These are phyloP conservation scores for Warburgia ugandensis DNA, from an alignment of 164 flowering plant genomes.

Conservation along the genomic window DNA sequence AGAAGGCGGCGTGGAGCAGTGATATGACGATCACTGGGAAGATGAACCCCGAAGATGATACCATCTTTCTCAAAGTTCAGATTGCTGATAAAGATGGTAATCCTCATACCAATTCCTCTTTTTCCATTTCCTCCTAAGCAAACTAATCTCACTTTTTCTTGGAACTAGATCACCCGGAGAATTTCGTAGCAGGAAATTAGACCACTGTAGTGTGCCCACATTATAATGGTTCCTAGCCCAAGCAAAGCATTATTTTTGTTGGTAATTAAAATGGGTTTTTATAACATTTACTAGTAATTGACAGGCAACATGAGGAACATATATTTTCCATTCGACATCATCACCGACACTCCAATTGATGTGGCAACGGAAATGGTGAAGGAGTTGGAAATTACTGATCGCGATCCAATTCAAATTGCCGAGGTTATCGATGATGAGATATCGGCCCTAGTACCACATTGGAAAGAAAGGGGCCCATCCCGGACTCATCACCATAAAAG, in stretches of 20 bases:
- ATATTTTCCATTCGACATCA: slow-evolving; percentile 61
- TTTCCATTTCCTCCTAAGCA: no score
- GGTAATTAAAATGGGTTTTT: neutral
- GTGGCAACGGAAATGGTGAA: slow-evolving; percentile 86
- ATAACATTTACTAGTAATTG: neutral
- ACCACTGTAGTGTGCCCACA: no score
- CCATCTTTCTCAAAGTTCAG: slow-evolving; percentile 67
- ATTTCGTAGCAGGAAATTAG: no score
- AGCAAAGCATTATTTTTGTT: neutral
- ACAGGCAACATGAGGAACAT: slow-evolving; percentile 50
- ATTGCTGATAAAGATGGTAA: slow-evolving; percentile 58
- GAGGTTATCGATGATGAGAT: slow-evolving; percentile 66
- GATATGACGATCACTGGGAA: slow-evolving; percentile 70
- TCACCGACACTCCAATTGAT: slow-evolving; percentile 60
- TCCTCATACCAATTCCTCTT: no score
- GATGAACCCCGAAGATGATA: slow-evolving; percentile 53
- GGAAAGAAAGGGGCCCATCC: slow-evolving; percentile 29
- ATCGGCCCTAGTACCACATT: slow-evolving; percentile 41
- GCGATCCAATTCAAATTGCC: slow-evolving; percentile 64
- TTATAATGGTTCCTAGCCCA: no score
- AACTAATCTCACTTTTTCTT: no score
- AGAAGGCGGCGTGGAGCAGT: slow-evolving; percentile 21
- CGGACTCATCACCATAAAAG: slow-evolving; percentile 30
- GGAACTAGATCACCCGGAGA: no score
- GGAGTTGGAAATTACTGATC: slow-evolving; percentile 64